These are phyloP conservation scores for Boletus sp. DNA, from an alignment of 768 basidiomycete genomes.

Conservation along the genomic window DNA sequence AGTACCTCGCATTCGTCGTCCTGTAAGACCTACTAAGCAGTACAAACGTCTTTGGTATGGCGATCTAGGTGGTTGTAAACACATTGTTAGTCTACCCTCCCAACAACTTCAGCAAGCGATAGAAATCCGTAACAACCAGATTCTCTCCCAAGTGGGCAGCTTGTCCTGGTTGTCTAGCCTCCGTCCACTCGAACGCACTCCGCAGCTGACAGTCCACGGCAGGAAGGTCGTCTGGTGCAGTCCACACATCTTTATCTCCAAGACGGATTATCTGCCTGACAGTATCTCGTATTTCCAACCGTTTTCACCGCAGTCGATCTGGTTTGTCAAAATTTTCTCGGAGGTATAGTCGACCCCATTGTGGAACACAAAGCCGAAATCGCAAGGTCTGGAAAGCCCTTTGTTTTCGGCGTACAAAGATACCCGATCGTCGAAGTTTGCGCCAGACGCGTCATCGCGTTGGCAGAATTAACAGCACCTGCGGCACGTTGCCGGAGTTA, in stretches of 20 bases:
- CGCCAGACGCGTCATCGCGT: slow-evolving; percentile 41
- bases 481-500: too few relatives aligned
- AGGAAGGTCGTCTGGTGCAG: slow-evolving; percentile 32
- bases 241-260: slow-evolving; percentile 45
- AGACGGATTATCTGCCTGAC: slow-evolving; percentile 43
- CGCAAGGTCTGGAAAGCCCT: slow-evolving; percentile 55
- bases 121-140: slow-evolving; percentile 86
- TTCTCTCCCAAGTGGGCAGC: slow-evolving; percentile 21
- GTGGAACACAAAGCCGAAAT: slow-evolving; percentile 84
- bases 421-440: slow-evolving; percentile 47
- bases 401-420: slow-evolving; percentile 66
- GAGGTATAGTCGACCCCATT: slow-evolving; percentile 69
- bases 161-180: too few relatives aligned
- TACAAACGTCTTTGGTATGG: neutral
- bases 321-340: slow-evolving; percentile 91
- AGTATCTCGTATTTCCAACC: slow-evolving; percentile 48
- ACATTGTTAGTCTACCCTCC: slow-evolving; percentile 1
- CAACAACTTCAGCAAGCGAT: slow-evolving; percentile 45
- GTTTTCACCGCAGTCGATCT: slow-evolving; percentile 85
- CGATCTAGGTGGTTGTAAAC: neutral
- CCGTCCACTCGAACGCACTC: slow-evolving; percentile 52
- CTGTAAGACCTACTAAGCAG: too few relatives aligned
- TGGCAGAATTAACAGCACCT: too few relatives aligned
- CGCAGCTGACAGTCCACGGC: slow-evolving; percentile 35
- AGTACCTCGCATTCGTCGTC: too few relatives aligned